Base-by-base conservation (phyloP, 2,329 filamentous ascomycete genomes). In the Karstenula rhodostoma region DNA sequence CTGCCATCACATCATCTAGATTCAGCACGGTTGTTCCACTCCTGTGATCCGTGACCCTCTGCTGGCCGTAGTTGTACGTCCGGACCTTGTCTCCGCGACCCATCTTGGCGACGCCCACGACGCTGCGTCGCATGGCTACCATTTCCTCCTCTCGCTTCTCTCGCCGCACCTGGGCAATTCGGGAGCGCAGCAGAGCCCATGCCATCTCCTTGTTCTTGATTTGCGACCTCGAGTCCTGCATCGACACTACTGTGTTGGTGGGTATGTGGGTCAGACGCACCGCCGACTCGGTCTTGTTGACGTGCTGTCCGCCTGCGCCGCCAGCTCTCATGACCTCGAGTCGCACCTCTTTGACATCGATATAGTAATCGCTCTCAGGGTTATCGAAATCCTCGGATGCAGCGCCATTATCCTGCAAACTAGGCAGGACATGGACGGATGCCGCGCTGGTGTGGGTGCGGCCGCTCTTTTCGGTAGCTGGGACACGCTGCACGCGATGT, bases 201-300 rank as follows among this genome's bases (percentile, higher is more conserved):
- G 95, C 95, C 62, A 88, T 89, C 62, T 93, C 90, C 47, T 94
- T 87, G 79, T 99, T 99, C 66, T 92, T 88, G 68, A 92, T 89
- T 81, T 99, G 95, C 46, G 93, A 97, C 57, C 95, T 87, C 56
- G 89, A 90, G 76, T 99, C 95, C 78, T 99, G 95, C 85, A 98
- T 96, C 13, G 89, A 90, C 15, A 98, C 94, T 1, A 92, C 87
- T 0, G 89, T 95, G 47, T 91, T 91, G 0, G 93, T 96, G 2
- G 95, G 95, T 7, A 90, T 79, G 81, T 99, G 95, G 1, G 94
- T 98, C 71, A 99, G 84, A 10, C 95, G 90, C 62, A 99, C 92
- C 3, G 95, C 95, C 32, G 93, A 97, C 81, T 99, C 95, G 0
- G 95, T 99, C 77, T 94, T 97, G 81, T 99, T 99, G 75, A 99